Evolutionary conservation across 768 basidiomycete genomes (phyloP).

Genomic region (Omphalotus guepiniiformis): DNA sequence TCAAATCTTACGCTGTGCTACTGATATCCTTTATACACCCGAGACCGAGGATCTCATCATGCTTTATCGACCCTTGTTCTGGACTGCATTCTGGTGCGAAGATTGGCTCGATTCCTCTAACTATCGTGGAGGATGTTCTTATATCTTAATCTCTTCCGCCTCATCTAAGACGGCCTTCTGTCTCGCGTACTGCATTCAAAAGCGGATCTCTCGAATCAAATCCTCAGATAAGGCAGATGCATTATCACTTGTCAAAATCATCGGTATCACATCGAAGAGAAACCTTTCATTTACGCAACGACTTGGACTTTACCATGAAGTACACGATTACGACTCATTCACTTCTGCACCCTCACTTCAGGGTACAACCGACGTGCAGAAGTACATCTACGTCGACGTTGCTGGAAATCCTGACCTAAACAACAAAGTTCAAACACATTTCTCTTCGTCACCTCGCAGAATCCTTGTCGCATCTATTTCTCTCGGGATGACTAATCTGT

Average conservation of each 20-base stretch:
- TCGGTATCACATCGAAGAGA: constrained; percentile 58
- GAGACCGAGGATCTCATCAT: constrained; percentile 58
- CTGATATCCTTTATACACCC: constrained; percentile 51
- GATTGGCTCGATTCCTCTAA: constrained; percentile 55
- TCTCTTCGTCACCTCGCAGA: constrained; percentile 29
- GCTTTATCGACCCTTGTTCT: constrained; percentile 70
- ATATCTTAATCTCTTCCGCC: constrained; percentile 61
- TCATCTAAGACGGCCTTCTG: constrained; percentile 73
- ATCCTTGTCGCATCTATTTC: constrained; percentile 40
- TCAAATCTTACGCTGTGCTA: constrained; percentile 54
- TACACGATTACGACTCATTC: constrained; percentile 51
- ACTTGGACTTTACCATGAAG: constrained; percentile 53
- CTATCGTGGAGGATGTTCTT: constrained; percentile 45
- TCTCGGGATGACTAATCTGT: constrained; percentile 55
- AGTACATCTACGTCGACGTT: constrained; percentile 62
- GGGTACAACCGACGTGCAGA: constrained; percentile 18
- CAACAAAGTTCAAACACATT: constrained; percentile 35
- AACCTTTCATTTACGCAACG: constrained; percentile 52
- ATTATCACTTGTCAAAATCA: constrained; percentile 28
- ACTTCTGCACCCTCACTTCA: constrained; percentile 26
- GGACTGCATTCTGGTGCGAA: constrained; percentile 75
- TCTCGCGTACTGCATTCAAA: constrained; percentile 54
- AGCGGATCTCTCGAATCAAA: constrained; percentile 28
- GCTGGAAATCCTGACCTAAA: constrained; percentile 56
- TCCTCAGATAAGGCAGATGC: constrained; percentile 19